These are phyloP conservation scores for Dicorynia guianensis DNA, from an alignment of 306 rosid genomes.

Conservation along the genomic window DNA sequence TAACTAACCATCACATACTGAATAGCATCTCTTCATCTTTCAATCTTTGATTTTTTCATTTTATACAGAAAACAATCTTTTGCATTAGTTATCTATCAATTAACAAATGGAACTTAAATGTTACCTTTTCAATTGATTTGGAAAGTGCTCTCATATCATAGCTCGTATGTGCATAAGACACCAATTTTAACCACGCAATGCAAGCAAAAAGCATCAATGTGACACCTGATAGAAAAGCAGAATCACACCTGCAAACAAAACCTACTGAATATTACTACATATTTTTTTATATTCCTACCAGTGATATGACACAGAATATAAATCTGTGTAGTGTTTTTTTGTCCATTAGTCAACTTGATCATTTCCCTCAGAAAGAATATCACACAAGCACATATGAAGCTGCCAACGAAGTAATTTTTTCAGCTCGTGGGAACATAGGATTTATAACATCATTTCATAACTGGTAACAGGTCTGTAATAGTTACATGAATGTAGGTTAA, in stretches of 20 bases:
- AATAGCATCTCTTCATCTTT: slow-evolving; percentile 3
- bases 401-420: slow-evolving; percentile 16
- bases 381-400: background rate
- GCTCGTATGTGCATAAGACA: slow-evolving; percentile 85
- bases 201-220: slow-evolving; percentile 86
- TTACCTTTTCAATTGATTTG: slow-evolving; percentile 67
- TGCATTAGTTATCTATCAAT: background rate
- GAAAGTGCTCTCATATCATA: slow-evolving; percentile 71
- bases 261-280: slow-evolving; percentile 30
- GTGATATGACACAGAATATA: slow-evolving; percentile 21
- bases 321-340: slow-evolving; percentile 12
- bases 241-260: slow-evolving; percentile 72
- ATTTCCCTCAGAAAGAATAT: slow-evolving; percentile 22
- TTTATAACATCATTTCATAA: slow-evolving; percentile 14
- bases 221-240: slow-evolving; percentile 80
- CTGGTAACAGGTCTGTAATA: slow-evolving; percentile 21
- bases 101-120: slow-evolving; percentile 20
- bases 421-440: slow-evolving; percentile 18
- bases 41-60: slow-evolving; percentile 21
- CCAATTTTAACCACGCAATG: slow-evolving; percentile 89
- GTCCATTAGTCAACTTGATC: background rate
- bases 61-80: background rate
- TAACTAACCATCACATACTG: slow-evolving; percentile 26
- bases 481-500: slow-evolving; percentile 27
- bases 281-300: slow-evolving; percentile 19